These are phyloP conservation scores for Incumbomyces lentus DNA, from an alignment of 2,329 filamentous ascomycete species.

Conservation along the genomic window DNA sequence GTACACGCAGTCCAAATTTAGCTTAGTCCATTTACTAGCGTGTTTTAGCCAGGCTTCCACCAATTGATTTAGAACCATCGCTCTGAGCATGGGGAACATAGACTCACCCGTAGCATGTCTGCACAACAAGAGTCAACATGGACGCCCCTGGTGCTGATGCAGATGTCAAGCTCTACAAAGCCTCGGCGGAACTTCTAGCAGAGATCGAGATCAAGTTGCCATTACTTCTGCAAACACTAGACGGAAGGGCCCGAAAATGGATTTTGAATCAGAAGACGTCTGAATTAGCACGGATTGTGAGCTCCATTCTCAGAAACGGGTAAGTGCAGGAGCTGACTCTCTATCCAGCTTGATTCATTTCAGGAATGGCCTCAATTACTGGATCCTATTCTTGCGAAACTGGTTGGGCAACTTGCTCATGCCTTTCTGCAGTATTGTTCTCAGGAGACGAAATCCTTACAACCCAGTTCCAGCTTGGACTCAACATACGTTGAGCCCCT, in stretches of 20 bases:
- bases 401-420: slow-evolving; percentile 64
- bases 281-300: slow-evolving; percentile 16
- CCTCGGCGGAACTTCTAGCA: slow-evolving; percentile 33
- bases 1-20: no score
- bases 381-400: slow-evolving; percentile 66
- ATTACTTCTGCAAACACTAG: slow-evolving; percentile 24
- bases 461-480: slow-evolving; percentile 22
- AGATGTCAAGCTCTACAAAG: slow-evolving; percentile 38
- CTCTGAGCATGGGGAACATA: no score
- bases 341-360: slow-evolving; percentile 63
- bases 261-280: slow-evolving; percentile 2
- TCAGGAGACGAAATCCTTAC: slow-evolving; percentile 33
- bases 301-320: neutral
- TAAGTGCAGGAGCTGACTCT: slow-evolving; percentile 6
- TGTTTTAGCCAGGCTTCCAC: no score
- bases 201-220: slow-evolving; percentile 34
- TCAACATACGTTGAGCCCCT: slow-evolving; percentile 39
- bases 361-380: slow-evolving; percentile 92
- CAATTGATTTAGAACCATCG: no score
- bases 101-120: no score
- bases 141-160: slow-evolving; percentile 33
- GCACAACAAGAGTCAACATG: slow-evolving; percentile 24
- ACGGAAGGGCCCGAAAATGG: neutral
- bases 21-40: no score
- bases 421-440: slow-evolving; percentile 61